Evolutionary conservation across 208 protist species (phyloP).

Genomic region (Crithidia bombi): DNA sequence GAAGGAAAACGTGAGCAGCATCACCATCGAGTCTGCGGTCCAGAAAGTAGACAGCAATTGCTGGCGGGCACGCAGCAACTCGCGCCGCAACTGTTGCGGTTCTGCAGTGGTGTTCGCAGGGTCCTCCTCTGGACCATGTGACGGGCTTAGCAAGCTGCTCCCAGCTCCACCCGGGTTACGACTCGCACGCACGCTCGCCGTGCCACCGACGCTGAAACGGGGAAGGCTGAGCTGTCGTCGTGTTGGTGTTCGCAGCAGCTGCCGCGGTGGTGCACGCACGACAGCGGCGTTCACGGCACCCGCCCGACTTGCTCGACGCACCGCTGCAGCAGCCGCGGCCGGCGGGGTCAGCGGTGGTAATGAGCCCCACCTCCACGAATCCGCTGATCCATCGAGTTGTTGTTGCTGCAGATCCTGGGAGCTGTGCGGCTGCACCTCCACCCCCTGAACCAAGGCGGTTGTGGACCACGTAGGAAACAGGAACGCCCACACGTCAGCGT

Average conservation of each 20-base stretch:
- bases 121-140: not conserved
- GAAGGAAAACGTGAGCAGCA: not conserved
- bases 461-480: not conserved
- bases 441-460: not conserved
- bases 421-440: not conserved
- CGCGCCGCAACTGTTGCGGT: constrained; percentile 5
- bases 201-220: constrained; percentile 3
- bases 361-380: constrained; percentile 3
- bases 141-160: not conserved
- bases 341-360: not conserved
- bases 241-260: not conserved
- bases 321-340: not conserved
- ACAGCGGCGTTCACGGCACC: not conserved
- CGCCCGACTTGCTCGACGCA: not conserved
- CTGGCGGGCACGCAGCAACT: constrained; percentile 7
- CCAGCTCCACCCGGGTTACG: not conserved
- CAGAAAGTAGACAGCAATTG: constrained; percentile 19
- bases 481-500: constrained; percentile 13
- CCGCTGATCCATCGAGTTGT: not conserved
- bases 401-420: not conserved
- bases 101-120: not conserved
- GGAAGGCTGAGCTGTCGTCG: constrained; percentile 5
- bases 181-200: not conserved
- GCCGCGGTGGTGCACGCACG: not conserved
- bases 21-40: constrained; percentile 9